A percentile compares a stretch with the other conserved stretches of the same genome.
These are phyloP conservation scores for Clathrospora elynae DNA, from an alignment of 2,329 filamentous ascomycete species.

Conservation along the genomic window DNA sequence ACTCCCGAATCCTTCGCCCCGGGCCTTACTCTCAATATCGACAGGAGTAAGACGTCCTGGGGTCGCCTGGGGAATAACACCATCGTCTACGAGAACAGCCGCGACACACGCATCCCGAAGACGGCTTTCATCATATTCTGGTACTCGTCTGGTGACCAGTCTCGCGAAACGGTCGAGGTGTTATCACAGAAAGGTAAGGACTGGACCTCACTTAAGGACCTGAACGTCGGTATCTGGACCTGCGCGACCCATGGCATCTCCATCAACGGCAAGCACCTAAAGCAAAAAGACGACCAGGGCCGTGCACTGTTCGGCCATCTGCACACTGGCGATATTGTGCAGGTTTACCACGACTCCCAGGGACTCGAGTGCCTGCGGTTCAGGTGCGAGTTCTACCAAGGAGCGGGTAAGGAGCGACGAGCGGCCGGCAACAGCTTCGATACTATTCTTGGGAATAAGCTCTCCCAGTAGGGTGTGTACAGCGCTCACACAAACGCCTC, in stretches of 20 bases:
- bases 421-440: constrained; percentile 34
- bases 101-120: constrained; percentile 77
- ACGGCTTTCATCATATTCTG: constrained; percentile 75
- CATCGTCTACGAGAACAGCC: constrained; percentile 63
- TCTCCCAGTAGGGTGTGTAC: constrained; percentile 13
- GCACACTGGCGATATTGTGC: constrained; percentile 76
- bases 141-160: constrained; percentile 67
- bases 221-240: constrained; percentile 76
- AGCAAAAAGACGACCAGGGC: constrained; percentile 58
- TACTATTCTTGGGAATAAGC: constrained; percentile 21
- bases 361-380: constrained; percentile 48
- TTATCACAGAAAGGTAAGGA: constrained; percentile 55
- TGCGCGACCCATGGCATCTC: constrained; percentile 76
- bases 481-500: no score
- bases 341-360: constrained; percentile 65
- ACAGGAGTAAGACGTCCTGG: constrained; percentile 73
- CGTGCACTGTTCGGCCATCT: constrained; percentile 67
- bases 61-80: constrained; percentile 75
- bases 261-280: constrained; percentile 74
- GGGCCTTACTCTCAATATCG: constrained; percentile 66
- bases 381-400: constrained; percentile 51
- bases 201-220: constrained; percentile 58
- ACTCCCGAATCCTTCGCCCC: constrained; percentile 68
- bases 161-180: constrained; percentile 62
- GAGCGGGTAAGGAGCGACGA: constrained; percentile 42